Evolutionary conservation across 2,329 filamentous ascomycete genomes (phyloP).

Genomic region (Trichoderma pleuroti): DNA sequence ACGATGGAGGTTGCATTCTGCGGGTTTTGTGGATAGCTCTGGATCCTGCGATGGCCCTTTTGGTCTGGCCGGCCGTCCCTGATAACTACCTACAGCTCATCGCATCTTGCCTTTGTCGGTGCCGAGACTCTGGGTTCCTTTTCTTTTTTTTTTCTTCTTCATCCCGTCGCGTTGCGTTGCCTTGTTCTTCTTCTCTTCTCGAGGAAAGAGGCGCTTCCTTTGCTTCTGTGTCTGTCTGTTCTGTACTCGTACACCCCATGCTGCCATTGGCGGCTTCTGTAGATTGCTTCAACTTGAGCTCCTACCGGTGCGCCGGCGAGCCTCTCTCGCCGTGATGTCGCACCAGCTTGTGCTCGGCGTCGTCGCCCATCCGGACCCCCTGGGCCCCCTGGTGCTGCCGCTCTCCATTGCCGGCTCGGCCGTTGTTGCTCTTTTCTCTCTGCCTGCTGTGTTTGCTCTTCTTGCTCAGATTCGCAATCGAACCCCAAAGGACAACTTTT

Average conservation of each 20-base stretch:
- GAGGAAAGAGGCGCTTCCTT: background rate
- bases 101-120: background rate
- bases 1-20: conserved; percentile 4
- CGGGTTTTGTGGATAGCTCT: conserved; percentile 6
- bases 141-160: background rate
- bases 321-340: conserved; percentile 11
- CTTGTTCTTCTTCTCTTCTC: background rate
- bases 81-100: background rate
- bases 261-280: background rate
- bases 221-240: background rate
- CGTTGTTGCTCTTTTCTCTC: conserved; percentile 35
- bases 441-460: conserved; percentile 37
- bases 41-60: conserved; percentile 7
- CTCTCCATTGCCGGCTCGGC: conserved; percentile 34
- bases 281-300: conserved; percentile 7
- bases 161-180: background rate
- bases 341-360: background rate
- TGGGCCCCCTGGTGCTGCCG: conserved; percentile 23
- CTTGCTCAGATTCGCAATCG: conserved; percentile 35
- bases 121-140: background rate
- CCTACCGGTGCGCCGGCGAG: conserved; percentile 7
- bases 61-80: background rate
- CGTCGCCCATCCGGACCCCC: background rate
- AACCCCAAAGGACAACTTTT: conserved; percentile 46
- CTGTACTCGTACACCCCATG: background rate